These are phyloP conservation scores for Waltiozyma sp. DNA, from an alignment of 1,139 yeast species.

Conservation along the genomic window DNA sequence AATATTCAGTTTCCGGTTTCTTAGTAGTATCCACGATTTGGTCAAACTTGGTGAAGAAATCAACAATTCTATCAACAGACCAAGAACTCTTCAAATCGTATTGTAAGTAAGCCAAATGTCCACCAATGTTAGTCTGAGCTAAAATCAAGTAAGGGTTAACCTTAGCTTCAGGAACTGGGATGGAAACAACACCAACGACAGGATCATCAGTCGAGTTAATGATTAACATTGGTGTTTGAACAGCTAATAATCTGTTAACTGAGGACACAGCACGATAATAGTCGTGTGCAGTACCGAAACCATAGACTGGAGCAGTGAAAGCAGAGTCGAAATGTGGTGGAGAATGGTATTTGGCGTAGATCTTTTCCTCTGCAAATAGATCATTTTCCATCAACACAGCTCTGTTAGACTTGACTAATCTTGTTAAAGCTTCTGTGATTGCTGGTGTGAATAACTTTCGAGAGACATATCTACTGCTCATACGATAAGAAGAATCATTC, in stretches of 20 bases:
- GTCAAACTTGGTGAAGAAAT: constrained; percentile 47
- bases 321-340: constrained; percentile 55
- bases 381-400: constrained; percentile 32
- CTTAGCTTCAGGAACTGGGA: constrained; percentile 51
- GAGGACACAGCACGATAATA: constrained; percentile 70
- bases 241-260: constrained; percentile 38
- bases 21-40: constrained; percentile 21
- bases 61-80: constrained; percentile 56
- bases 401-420: constrained; percentile 52
- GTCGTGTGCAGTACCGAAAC: constrained; percentile 57
- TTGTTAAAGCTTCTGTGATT: constrained; percentile 54
- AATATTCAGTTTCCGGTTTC: constrained; percentile 10
- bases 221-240: constrained; percentile 58
- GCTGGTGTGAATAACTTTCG: constrained; percentile 49
- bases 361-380: constrained; percentile 25
- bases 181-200: constrained; percentile 50
- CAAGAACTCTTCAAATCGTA: constrained; percentile 52
- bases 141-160: constrained; percentile 61
- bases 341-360: constrained; percentile 26
- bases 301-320: constrained; percentile 66
- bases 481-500: constrained; percentile 39
- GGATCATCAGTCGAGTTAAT: constrained; percentile 80
- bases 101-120: constrained; percentile 66
- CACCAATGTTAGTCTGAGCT: constrained; percentile 70
- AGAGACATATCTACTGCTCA: constrained; percentile 50